Evolutionary conservation across 257 asterid species (phyloP).

Genomic region (Salvia rosmarinus): DNA sequence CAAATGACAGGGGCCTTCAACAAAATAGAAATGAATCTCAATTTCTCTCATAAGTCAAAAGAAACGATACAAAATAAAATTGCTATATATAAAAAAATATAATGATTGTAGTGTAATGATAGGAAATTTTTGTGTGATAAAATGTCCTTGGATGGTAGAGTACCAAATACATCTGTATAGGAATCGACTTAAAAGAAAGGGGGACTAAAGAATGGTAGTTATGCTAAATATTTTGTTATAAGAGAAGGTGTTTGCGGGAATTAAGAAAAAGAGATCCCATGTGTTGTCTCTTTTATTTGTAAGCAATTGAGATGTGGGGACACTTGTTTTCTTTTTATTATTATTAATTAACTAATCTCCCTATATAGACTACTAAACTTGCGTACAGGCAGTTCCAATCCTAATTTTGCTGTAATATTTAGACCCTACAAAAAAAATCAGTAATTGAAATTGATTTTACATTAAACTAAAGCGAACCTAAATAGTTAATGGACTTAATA

Average conservation of each 20-base stretch:
- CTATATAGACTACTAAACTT: not conserved
- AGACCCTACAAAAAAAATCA: too few species aligned
- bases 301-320: constrained; percentile 39
- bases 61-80: not conserved
- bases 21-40: not conserved
- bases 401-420: too few species aligned
- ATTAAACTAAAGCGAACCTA: too few species aligned
- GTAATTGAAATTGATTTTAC: too few species aligned
- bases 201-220: constrained; percentile 15
- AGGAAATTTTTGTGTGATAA: constrained; percentile 26
- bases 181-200: constrained; percentile 22
- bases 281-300: constrained; percentile 47
- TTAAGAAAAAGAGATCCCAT: constrained; percentile 39
- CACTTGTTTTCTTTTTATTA: constrained; percentile 36
- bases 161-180: constrained; percentile 36
- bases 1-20: too few species aligned
- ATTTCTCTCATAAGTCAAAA: constrained; percentile 8
- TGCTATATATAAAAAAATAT: constrained; percentile 2
- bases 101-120: constrained; percentile 27
- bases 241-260: constrained; percentile 33
- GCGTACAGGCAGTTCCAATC: too few species aligned
- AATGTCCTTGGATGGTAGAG: constrained; percentile 33
- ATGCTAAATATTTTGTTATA: constrained; percentile 7
- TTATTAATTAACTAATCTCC: not conserved
- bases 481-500: too few species aligned